These are phyloP conservation scores for Colletotrichum camelliae DNA, from an alignment of 2,329 filamentous ascomycete species.

Conservation along the genomic window DNA sequence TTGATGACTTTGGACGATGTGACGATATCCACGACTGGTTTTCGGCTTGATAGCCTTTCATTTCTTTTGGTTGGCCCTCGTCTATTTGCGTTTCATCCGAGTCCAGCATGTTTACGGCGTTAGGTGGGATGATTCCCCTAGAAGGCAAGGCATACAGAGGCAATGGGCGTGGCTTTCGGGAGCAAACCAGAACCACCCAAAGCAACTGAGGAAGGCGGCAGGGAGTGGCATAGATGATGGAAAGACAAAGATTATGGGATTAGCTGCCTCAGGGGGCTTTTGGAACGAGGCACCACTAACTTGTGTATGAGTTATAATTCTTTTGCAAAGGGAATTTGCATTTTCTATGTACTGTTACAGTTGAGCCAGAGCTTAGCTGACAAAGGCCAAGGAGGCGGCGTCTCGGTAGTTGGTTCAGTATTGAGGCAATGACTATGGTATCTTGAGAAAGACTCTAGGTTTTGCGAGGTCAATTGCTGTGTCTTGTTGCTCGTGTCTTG, in stretches of 20 bases:
- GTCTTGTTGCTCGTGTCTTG: neutral
- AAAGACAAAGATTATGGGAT: neutral
- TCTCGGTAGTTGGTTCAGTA: constrained; percentile 11
- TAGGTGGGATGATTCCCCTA: constrained; percentile 14
- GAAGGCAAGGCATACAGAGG: constrained; percentile 2
- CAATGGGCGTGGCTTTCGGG: neutral
- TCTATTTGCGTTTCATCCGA: constrained; percentile 4
- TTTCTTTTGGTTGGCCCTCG: constrained; percentile 12
- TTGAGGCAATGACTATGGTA: constrained; percentile 11
- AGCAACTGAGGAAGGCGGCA: constrained; percentile 1
- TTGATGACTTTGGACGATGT: constrained; percentile 22
- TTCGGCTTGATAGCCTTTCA: constrained; percentile 1
- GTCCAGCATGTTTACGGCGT: constrained; percentile 22
- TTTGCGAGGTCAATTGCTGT: neutral
- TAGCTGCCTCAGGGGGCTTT: constrained; percentile 1
- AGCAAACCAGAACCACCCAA: constrained; percentile 14
- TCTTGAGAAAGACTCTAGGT: neutral
- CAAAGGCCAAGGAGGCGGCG: neutral
- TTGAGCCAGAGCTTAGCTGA: constrained; percentile 17
- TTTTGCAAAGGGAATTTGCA: constrained; percentile 23
- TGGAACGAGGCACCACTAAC: constrained; percentile 4
- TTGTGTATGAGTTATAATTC: constrained; percentile 23
- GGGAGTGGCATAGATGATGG: constrained; percentile 10
- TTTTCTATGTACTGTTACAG: constrained; percentile 22
- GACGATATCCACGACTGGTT: constrained; percentile 23